Percentiles rank a stretch among this genome's conserved stretches.
phyloP scores from a whole-genome alignment of 2,329 filamentous ascomycete genomes.

The Metarhizium robertsii region DNA sequence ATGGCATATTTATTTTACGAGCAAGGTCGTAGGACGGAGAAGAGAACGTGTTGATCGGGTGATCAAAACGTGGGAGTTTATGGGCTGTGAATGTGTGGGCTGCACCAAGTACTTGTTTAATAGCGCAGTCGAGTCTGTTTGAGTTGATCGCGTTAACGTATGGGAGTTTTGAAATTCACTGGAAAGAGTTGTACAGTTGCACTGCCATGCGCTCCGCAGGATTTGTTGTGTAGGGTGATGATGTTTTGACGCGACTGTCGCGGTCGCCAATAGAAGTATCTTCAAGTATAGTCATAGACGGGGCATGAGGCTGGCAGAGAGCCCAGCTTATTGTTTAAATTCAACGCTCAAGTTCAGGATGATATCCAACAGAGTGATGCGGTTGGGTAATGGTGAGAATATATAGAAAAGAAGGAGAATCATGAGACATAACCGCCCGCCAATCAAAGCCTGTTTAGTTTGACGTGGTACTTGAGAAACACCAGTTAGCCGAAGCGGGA shows the following conservation, averaged over 20 bases:
- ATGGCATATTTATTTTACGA: not conserved
- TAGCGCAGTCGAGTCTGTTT: not conserved
- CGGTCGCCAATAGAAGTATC: not conserved
- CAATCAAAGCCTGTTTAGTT: conserved; percentile 4
- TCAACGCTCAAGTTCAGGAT: conserved; percentile 1
- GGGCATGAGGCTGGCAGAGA: not conserved
- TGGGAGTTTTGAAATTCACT: not conserved
- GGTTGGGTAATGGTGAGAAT: not conserved
- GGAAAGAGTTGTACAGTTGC: not conserved
- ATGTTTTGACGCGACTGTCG: not conserved
- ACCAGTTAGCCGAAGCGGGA: not conserved
- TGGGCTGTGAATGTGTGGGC: not conserved
- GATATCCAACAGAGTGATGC: not conserved
- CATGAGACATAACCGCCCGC: not conserved
- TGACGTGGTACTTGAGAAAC: conserved; percentile 7
- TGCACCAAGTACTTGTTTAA: not conserved
- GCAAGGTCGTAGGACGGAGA: not conserved
- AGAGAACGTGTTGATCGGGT: not conserved
- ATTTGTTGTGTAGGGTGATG: not conserved
- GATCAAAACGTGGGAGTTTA: not conserved
- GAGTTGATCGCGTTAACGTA: not conserved
- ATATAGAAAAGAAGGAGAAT: not conserved
- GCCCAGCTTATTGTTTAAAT: not conserved
- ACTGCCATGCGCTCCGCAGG: not conserved
- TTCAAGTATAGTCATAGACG: not conserved